Evolutionary conservation across 169 alveolate species (phyloP).

Genomic region (Plasmodium reichenowi): DNA sequence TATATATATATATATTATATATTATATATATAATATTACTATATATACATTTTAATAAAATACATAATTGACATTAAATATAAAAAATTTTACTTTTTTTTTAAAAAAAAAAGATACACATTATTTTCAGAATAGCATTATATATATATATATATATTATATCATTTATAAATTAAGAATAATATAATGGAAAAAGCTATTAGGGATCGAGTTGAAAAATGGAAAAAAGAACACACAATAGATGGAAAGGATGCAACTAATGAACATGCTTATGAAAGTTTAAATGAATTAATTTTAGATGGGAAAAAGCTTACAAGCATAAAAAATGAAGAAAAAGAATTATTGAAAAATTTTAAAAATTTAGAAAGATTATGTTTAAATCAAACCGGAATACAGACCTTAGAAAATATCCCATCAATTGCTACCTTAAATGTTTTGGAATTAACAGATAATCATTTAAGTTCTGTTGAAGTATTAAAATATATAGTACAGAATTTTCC

Average conservation of each 20-base stretch:
- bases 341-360: slow-evolving; percentile 84
- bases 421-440: slow-evolving; percentile 89
- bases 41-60: no score
- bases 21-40: no score
- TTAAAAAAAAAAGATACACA: background rate
- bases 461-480: slow-evolving; percentile 86
- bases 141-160: slow-evolving; percentile 1
- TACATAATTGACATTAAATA: no score
- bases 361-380: slow-evolving; percentile 88
- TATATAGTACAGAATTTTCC: slow-evolving; percentile 85
- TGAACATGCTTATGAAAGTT: slow-evolving; percentile 80
- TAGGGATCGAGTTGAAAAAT: slow-evolving; percentile 77
- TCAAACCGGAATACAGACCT: slow-evolving; percentile 90
- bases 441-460: slow-evolving; percentile 90
- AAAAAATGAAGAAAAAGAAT: slow-evolving; percentile 84
- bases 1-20: no score
- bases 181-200: slow-evolving; percentile 82
- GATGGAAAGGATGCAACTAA: slow-evolving; percentile 80
- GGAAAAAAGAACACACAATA: slow-evolving; percentile 78
- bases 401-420: slow-evolving; percentile 87
- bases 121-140: background rate
- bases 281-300: slow-evolving; percentile 89
- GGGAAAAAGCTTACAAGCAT: slow-evolving; percentile 87
- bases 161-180: background rate
- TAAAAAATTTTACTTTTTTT: no score